Evolutionary conservation across 2,329 filamentous ascomycete species (phyloP).

Genomic region (Lachnellula arida): DNA sequence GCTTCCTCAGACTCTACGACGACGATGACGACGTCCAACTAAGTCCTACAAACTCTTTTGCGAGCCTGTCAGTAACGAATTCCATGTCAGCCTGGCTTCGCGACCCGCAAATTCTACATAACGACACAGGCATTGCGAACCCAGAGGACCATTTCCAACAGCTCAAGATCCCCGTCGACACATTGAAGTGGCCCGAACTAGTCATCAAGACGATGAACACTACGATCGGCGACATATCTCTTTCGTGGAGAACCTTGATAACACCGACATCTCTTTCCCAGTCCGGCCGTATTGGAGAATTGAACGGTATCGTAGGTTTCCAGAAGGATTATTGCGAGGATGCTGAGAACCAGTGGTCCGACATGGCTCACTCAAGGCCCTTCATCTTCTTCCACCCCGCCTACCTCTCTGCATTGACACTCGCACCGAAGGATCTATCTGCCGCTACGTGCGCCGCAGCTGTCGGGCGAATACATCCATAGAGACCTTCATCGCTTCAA

Average conservation of each 20-base stretch:
- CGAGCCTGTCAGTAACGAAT: slow-evolving; percentile 69
- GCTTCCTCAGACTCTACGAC: slow-evolving; percentile 72
- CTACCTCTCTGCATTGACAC: slow-evolving; percentile 93
- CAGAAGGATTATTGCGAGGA: slow-evolving; percentile 68
- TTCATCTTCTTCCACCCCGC: slow-evolving; percentile 82
- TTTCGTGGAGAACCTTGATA: slow-evolving; percentile 66
- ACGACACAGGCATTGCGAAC: slow-evolving; percentile 61
- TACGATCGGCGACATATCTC: slow-evolving; percentile 37
- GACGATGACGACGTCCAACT: slow-evolving; percentile 53
- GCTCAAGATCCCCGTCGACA: slow-evolving; percentile 30
- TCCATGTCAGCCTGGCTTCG: slow-evolving; percentile 74
- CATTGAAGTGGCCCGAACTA: slow-evolving; percentile 28
- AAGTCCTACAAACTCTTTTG: slow-evolving; percentile 71
- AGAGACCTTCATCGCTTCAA: slow-evolving; percentile 73
- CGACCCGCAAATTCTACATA: slow-evolving; percentile 63
- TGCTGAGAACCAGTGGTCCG: slow-evolving; percentile 61
- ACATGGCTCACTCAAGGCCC: slow-evolving; percentile 59
- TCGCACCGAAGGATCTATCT: slow-evolving; percentile 75
- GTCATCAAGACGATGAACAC: slow-evolving; percentile 25
- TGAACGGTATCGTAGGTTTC: slow-evolving; percentile 73
- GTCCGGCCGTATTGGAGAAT: slow-evolving; percentile 52
- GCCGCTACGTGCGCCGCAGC: slow-evolving; percentile 87
- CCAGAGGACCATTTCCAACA: slow-evolving; percentile 63
- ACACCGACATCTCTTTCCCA: slow-evolving; percentile 37
- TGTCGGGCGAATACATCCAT: slow-evolving; percentile 86